These are phyloP conservation scores for Andrographis paniculata DNA, from an alignment of 305 asterid genomes.

Conservation along the genomic window DNA sequence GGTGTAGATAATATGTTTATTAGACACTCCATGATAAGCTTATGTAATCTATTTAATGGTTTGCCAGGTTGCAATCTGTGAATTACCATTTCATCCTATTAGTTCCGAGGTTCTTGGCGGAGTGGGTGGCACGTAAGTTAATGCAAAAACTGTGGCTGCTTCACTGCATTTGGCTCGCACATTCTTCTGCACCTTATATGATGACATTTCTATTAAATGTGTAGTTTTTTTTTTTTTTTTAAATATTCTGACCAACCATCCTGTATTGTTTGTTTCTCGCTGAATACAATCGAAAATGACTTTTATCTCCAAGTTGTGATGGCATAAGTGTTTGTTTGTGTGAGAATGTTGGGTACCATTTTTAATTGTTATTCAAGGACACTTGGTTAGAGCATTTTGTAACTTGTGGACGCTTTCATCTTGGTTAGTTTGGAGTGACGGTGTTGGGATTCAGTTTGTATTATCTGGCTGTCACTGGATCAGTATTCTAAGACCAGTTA, in stretches of 20 bases:
- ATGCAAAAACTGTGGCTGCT: constrained; percentile 3
- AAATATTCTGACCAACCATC: background rate
- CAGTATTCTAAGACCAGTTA: too few relatives aligned
- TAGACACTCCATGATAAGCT: background rate
- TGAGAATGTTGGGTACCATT: too few relatives aligned
- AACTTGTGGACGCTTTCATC: too few relatives aligned
- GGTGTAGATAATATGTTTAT: background rate
- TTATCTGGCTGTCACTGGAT: too few relatives aligned
- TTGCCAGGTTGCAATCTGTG: constrained; percentile 85
- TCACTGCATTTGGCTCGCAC: constrained; percentile 6
- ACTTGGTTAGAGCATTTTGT: too few relatives aligned
- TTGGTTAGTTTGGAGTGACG: too few relatives aligned
- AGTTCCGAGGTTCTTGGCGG: constrained; percentile 94
- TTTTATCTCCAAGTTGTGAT: too few relatives aligned
- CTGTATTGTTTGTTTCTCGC: background rate
- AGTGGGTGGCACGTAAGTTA: constrained; percentile 98
- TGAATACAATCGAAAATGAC: too few relatives aligned
- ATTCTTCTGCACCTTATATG: constrained; percentile 5
- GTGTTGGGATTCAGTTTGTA: too few relatives aligned
- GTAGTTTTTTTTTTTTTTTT: constrained; percentile 3
- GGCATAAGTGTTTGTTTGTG: too few relatives aligned
- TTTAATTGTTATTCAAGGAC: too few relatives aligned
- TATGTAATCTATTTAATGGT: background rate
- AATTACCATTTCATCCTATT: constrained; percentile 96
- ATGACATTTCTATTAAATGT: background rate